Percentiles rank a stretch among this genome's conserved stretches.
phyloP scores from a whole-genome alignment of 805 yeast genomes.

The Barnettozyma salicaria region DNA sequence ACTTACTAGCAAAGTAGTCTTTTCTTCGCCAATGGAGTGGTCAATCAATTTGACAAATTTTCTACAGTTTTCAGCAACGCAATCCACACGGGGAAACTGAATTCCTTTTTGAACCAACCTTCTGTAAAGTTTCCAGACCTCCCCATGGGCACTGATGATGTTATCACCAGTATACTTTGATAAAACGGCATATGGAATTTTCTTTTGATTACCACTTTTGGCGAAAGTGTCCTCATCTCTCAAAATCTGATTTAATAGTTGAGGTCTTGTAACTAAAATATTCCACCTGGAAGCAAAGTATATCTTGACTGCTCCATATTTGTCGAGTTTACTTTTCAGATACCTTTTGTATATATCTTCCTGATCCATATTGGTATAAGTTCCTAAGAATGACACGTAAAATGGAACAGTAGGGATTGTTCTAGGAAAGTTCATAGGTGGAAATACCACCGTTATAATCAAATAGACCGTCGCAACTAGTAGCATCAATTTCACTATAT shows the following conservation, averaged over 20 bases:
- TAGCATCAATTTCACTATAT: not conserved
- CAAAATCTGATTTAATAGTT: conserved; percentile 39
- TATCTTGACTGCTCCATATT: conserved; percentile 51
- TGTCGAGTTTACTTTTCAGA: conserved; percentile 39
- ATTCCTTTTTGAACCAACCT: conserved; percentile 39
- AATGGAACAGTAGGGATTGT: conserved; percentile 59
- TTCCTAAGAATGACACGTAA: conserved; percentile 46
- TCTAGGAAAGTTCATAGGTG: conserved; percentile 46
- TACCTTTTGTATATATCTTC: conserved; percentile 38
- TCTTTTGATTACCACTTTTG: conserved; percentile 55
- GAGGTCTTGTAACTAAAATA: conserved; percentile 45
- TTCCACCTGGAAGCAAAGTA: conserved; percentile 62
- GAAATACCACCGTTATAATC: conserved; percentile 25
- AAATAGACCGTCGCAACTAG: conserved; percentile 4
- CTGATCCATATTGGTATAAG: conserved; percentile 42
- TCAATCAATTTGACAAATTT: conserved; percentile 28
- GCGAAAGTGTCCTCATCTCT: conserved; percentile 45
- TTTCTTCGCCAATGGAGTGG: conserved; percentile 11
- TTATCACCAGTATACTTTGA: conserved; percentile 56
- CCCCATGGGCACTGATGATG: conserved; percentile 53
- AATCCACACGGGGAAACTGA: conserved; percentile 40
- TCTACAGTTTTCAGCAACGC: conserved; percentile 35
- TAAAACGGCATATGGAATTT: conserved; percentile 49
- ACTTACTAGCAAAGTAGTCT: conserved; percentile 22
- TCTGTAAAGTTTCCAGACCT: conserved; percentile 45